phyloP scores from a whole-genome alignment of 768 basidiomycete genomes.

The Rhodocollybia butyracea region DNA sequence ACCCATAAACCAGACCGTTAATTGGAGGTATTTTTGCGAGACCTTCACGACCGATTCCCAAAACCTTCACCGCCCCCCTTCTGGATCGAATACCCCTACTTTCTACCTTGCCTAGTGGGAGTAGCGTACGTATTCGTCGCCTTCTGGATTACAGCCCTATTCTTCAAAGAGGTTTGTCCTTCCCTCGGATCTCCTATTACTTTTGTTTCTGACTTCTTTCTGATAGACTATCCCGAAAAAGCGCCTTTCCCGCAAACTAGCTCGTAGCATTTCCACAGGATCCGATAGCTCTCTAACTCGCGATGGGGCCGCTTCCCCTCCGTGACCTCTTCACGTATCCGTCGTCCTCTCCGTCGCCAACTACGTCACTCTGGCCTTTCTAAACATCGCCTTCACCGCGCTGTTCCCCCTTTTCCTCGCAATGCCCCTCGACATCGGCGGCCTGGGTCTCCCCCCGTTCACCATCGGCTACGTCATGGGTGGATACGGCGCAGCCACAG shows the following conservation, averaged over 20 bases:
- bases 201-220: too few relatives aligned
- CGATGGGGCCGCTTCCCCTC: constrained; percentile 16
- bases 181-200: neutral
- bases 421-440: constrained; percentile 39
- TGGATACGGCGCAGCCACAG: constrained; percentile 32
- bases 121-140: constrained; percentile 5
- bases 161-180: constrained; percentile 29
- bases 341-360: constrained; percentile 41
- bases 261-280: neutral
- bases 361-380: constrained; percentile 38
- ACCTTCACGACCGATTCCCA: constrained; percentile 58
- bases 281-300: neutral
- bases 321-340: constrained; percentile 20
- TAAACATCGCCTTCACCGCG: constrained; percentile 35
- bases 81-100: constrained; percentile 49
- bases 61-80: constrained; percentile 42
- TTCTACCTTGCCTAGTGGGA: constrained; percentile 17
- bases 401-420: constrained; percentile 45
- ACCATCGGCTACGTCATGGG: constrained; percentile 38
- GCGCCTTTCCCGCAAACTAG: neutral
- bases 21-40: constrained; percentile 55
- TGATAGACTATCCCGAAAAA: constrained; percentile 3
- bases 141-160: constrained; percentile 17
- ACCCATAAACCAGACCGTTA: constrained; percentile 39
- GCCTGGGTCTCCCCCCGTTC: constrained; percentile 37